Conservation (phyloP, 2,329 filamentous ascomycete species). For the Talaromyces albobiverticillius region DNA sequence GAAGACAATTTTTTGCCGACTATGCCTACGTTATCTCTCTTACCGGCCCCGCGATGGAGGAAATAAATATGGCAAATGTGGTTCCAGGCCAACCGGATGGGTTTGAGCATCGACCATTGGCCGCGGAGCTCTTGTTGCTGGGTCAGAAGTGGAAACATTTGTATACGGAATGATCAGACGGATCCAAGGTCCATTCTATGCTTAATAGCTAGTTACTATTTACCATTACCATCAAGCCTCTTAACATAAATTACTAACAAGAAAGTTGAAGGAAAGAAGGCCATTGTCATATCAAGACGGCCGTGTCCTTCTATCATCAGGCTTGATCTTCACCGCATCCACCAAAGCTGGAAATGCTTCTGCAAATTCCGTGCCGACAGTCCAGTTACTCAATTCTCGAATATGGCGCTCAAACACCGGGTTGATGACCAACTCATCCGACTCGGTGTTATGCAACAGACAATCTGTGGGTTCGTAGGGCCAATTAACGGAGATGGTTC, state of each 20-base stretch:
- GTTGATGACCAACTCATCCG: constrained; percentile 72
- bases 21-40: constrained; percentile 1
- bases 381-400: constrained; percentile 75
- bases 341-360: constrained; percentile 60
- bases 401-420: constrained; percentile 83
- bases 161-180: no score
- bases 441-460: constrained; percentile 53
- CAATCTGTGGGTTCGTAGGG: constrained; percentile 72
- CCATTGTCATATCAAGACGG: neutral
- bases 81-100: neutral
- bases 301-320: constrained; percentile 11
- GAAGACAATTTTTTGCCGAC: constrained; percentile 2
- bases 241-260: no score
- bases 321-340: constrained; percentile 38
- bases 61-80: neutral
- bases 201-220: no score
- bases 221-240: no score
- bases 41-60: neutral
- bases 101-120: neutral
- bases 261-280: no score
- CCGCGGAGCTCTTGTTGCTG: no score
- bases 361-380: constrained; percentile 67
- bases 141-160: neutral
- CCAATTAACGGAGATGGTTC: constrained; percentile 76
- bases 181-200: no score